These are phyloP conservation scores for Mycena rebaudengoi DNA, from an alignment of 768 basidiomycete genomes.

Conservation along the genomic window DNA sequence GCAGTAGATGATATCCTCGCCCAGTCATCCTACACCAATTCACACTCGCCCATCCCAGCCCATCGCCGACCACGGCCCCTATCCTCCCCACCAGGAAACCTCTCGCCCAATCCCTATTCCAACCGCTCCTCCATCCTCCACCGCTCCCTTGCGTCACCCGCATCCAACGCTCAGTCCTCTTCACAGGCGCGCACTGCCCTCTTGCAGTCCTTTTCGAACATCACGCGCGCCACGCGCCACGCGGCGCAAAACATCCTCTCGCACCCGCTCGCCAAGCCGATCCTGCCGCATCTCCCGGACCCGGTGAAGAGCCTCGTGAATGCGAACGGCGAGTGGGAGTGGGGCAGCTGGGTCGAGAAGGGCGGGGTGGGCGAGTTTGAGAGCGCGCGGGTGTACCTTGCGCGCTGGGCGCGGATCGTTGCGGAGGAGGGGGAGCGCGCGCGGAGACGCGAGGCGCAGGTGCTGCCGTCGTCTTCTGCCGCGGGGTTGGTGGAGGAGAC, in stretches of 20 bases:
- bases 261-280: conserved; percentile 95
- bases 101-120: conserved; percentile 63
- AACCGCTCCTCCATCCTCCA: conserved; percentile 81
- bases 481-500: conserved; percentile 64
- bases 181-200: conserved; percentile 84
- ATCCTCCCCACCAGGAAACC: conserved; percentile 40
- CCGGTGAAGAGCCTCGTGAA: conserved; percentile 91
- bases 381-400: conserved; percentile 94
- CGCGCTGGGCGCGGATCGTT: conserved; percentile 95
- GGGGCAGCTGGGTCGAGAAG: conserved; percentile 94
- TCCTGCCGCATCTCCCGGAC: conserved; percentile 94
- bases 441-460: conserved; percentile 80
- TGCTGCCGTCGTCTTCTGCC: conserved; percentile 61
- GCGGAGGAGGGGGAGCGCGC: conserved; percentile 98
- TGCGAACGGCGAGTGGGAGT: conserved; percentile 90
- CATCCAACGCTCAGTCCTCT: conserved; percentile 57
- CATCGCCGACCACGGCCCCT: conserved; percentile 80
- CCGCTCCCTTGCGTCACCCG: conserved; percentile 72
- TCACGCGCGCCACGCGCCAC: conserved; percentile 91
- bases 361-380: conserved; percentile 96
- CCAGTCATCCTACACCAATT: conserved; percentile 78
- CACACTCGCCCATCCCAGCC: conserved; percentile 84
- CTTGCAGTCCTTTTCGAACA: conserved; percentile 92
- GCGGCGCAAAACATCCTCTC: conserved; percentile 95
- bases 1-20: conserved; percentile 89